These are phyloP conservation scores for Erigeron philadelphicus DNA, from an alignment of 140 eudicot species.

Conservation along the genomic window DNA sequence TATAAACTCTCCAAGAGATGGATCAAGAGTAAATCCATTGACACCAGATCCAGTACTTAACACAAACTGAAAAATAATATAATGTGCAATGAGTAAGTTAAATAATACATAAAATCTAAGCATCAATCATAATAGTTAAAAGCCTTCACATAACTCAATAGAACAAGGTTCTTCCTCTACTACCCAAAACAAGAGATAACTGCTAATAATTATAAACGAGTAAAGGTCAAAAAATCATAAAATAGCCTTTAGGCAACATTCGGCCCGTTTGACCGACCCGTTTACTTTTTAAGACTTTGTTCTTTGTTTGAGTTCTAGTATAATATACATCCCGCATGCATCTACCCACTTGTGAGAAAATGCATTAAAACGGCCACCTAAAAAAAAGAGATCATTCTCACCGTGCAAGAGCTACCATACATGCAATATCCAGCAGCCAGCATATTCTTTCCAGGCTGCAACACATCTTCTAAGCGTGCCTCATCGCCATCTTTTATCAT, in stretches of 20 bases:
- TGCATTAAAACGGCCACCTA: background rate
- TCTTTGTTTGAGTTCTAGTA: no score
- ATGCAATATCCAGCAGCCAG: constrained; percentile 97
- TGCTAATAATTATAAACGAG: background rate
- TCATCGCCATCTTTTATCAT: constrained; percentile 55
- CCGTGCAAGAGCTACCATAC: constrained; percentile 99
- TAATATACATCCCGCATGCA: background rate
- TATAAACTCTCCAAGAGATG: constrained; percentile 94
- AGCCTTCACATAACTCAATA: background rate
- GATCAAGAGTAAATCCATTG: constrained; percentile 99
- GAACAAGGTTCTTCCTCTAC: background rate
- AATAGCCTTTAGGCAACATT: no score
- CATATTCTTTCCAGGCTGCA: constrained; percentile 91
- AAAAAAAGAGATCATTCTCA: constrained; percentile 24
- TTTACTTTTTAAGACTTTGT: no score
- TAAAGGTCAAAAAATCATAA: no score
- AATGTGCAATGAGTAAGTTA: constrained; percentile 12
- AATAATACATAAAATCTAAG: background rate
- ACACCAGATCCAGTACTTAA: constrained; percentile 91
- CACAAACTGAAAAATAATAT: constrained; percentile 54
- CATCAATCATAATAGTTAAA: background rate
- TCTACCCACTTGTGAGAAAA: background rate
- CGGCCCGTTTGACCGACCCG: no score
- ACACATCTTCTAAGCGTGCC: constrained; percentile 64
- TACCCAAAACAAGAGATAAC: background rate